These are phyloP conservation scores for Fusarium devonianum DNA, from an alignment of 2,329 filamentous ascomycete genomes.

Conservation along the genomic window DNA sequence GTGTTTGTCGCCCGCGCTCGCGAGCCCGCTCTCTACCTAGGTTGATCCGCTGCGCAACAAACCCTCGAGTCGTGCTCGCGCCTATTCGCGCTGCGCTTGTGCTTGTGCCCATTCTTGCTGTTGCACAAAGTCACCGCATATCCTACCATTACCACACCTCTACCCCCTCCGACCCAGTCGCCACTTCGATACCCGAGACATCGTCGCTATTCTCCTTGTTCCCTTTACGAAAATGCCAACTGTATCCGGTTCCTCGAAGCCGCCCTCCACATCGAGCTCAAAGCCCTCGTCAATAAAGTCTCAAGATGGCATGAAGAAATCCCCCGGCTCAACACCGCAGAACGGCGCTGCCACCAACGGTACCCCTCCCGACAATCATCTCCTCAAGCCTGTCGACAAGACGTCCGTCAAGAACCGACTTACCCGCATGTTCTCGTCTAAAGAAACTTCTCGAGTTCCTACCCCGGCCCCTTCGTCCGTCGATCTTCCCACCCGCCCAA, in stretches of 20 bases:
- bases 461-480: constrained; percentile 48
- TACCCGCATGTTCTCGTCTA: constrained; percentile 70
- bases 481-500: constrained; percentile 45
- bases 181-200: constrained; percentile 22
- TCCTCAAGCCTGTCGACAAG: constrained; percentile 55
- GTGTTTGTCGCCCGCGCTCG: constrained; percentile 31
- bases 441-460: constrained; percentile 52
- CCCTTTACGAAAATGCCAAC: constrained; percentile 45
- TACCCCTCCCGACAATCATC: constrained; percentile 22
- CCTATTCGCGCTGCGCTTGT: constrained; percentile 22
- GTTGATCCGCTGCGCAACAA: constrained; percentile 33
- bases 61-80: constrained; percentile 33
- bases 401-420: constrained; percentile 69
- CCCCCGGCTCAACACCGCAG: constrained; percentile 51
- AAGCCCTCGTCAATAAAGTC: constrained; percentile 60
- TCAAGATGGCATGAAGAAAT: constrained; percentile 51
- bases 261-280: constrained; percentile 54
- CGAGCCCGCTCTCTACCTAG: constrained; percentile 31
- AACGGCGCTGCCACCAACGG: constrained; percentile 48
- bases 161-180: constrained; percentile 5
- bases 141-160: constrained; percentile 15
- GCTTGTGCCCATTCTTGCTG: constrained; percentile 23
- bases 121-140: constrained; percentile 29
- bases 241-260: constrained; percentile 44
- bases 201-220: constrained; percentile 2